These are phyloP conservation scores for Thuidium tamariscinum DNA, from an alignment of 225 moss, liverwort and hornwort genomes.

Conservation along the genomic window DNA sequence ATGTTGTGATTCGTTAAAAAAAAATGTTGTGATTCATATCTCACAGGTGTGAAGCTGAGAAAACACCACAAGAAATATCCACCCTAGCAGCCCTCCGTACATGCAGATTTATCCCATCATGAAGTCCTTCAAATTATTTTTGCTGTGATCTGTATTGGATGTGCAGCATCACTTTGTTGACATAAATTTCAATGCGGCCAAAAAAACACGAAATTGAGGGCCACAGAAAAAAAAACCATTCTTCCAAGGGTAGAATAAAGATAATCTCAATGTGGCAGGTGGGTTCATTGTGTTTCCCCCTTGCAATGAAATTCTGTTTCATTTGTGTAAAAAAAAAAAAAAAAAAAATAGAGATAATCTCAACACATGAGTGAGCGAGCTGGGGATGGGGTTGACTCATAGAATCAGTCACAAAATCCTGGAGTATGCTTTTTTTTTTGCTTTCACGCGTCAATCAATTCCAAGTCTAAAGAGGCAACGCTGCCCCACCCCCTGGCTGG, in stretches of 20 bases:
- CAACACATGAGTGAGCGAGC: background rate
- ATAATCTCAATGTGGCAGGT: no score
- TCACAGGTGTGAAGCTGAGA: fast-evolving
- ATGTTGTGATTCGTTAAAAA: no score
- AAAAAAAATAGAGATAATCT: background rate
- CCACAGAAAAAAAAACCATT: no score
- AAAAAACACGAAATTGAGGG: fast-evolving
- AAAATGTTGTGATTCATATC: background rate
- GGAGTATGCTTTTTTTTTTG: background rate
- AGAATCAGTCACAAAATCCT: background rate
- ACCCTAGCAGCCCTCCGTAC: background rate
- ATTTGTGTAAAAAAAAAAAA: no score
- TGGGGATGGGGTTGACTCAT: background rate
- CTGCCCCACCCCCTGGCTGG: background rate
- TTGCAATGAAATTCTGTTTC: no score
- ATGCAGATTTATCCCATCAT: fast-evolving
- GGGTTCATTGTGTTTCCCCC: no score
- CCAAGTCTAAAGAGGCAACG: background rate
- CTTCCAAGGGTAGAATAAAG: background rate
- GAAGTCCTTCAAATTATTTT: background rate
- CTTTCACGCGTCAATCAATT: background rate
- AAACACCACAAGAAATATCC: background rate
- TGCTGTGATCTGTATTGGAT: background rate
- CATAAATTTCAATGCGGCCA: background rate
- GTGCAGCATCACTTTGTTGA: no score